Evolutionary conservation across 2,329 filamentous ascomycete genomes (phyloP), one percentile per base, ranked within the genome.

Genomic region (Diaporthe sp.): DNA sequence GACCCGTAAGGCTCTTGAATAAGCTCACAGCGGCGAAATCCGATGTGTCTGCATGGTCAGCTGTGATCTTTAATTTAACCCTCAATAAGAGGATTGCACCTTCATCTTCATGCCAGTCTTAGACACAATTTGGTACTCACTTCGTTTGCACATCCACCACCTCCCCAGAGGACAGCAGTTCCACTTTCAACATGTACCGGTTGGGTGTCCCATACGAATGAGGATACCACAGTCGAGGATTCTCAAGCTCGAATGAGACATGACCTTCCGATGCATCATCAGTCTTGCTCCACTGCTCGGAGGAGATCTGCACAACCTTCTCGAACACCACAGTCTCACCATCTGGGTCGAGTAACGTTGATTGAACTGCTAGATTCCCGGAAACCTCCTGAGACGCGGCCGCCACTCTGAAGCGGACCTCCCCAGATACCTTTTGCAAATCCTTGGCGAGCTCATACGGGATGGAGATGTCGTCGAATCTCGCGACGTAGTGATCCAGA

Each of bases 401-500:
- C 34, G 19, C 65, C 7, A 70, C 49, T 3, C 8, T 22, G 49
- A 70, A 70, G n/a, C 8, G 22, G 34, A 31, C 93, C 13, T 85
- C 84, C 1, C 92, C 86, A 5, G 84, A 89, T 31, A 92, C 93
- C 4, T 83, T 86, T 62, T 89, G 87, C 17, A 95, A 86, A 4
- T 86, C 89, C 25, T 89, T 82, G 44, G 91, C 87, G 0, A 96
- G 87, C 15, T 88, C 84, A 25, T 91, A 90, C 55, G 92, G 89
- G 71, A 92, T 87, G 77, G 90, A 89, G 5, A 96, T 84, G 78
- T 96, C 93, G 0, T 88, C 84, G 8, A 96, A 85, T 1, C 92
- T 88, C 7, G 92, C 89, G 22, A 91, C 86, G 81, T 93, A 96
- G 0, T 93, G 87, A 79, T 96, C 94, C 7, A 96, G 87, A 72